These are phyloP conservation scores for Arachis monticola DNA, from an alignment of 331 rosid genomes.

Conservation along the genomic window DNA sequence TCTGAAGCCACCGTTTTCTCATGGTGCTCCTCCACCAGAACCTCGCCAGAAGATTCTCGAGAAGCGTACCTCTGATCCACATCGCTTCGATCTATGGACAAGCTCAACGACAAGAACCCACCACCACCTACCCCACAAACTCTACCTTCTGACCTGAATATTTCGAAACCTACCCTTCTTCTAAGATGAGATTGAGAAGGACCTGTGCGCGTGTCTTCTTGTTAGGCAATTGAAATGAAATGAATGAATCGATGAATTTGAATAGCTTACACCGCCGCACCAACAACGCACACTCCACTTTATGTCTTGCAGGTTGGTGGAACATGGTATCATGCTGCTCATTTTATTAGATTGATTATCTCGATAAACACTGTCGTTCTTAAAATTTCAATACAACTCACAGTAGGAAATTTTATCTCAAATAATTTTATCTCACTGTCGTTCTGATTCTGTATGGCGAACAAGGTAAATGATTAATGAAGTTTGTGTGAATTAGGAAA, in stretches of 20 bases:
- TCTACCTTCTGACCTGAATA: constrained; percentile 34
- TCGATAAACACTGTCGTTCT: background rate
- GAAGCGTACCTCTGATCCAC: constrained; percentile 49
- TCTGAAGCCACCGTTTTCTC: background rate
- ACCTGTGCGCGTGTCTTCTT: background rate
- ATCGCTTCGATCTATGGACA: constrained; percentile 61
- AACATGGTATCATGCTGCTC: background rate
- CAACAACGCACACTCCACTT: constrained; percentile 25
- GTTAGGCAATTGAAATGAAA: background rate
- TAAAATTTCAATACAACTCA: too few species aligned
- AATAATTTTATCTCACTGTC: background rate
- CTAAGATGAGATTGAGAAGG: constrained; percentile 6
- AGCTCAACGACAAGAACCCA: constrained; percentile 68
- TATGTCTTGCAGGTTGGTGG: constrained; percentile 17
- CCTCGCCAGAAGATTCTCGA: constrained; percentile 56
- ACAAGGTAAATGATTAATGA: background rate
- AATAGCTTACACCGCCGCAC: constrained; percentile 45
- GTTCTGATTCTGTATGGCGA: too few species aligned
- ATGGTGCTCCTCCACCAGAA: constrained; percentile 49
- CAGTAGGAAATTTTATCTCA: background rate
- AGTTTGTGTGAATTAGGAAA: background rate
- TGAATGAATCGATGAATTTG: background rate
- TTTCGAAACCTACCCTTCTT: constrained; percentile 35
- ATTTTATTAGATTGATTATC: background rate
- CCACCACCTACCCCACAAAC: constrained; percentile 26